phyloP scores from a whole-genome alignment of 148 eudicot species.

The Arctostaphylos glauca region DNA sequence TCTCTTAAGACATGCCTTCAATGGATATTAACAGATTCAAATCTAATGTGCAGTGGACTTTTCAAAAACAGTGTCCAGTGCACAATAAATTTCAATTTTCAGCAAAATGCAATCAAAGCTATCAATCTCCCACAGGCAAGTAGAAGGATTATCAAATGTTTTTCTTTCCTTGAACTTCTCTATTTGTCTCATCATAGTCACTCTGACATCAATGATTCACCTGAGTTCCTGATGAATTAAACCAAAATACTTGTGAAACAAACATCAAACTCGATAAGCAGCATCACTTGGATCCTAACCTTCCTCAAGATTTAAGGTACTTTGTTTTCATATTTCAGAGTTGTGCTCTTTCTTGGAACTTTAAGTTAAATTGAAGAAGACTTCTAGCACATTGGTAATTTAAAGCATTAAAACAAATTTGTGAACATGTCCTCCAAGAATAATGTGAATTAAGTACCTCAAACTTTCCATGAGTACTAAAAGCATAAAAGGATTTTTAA shows the following conservation, averaged over 20 bases:
- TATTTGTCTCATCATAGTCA: not conserved
- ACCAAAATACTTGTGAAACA: not conserved
- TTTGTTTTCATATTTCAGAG: not conserved
- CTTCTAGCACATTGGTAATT: not conserved
- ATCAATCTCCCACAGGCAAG: slow-evolving; percentile 6
- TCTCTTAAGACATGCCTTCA: not conserved
- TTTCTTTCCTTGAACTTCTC: slow-evolving; percentile 6
- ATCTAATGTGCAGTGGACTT: not conserved
- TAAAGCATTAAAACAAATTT: not conserved
- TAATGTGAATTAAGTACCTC: not conserved
- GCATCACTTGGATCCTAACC: not conserved
- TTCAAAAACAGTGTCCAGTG: not conserved
- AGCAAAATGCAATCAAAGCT: not conserved
- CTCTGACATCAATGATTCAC: not conserved
- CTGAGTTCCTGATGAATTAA: not conserved
- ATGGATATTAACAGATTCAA: not conserved
- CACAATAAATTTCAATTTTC: not conserved
- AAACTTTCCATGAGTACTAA: not conserved
- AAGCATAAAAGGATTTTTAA: not conserved
- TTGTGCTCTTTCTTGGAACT: not conserved
- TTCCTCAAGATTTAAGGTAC: not conserved
- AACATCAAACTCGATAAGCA: not conserved
- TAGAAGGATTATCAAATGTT: not conserved
- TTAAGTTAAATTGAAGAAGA: not conserved
- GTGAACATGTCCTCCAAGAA: not conserved